phyloP scores from a whole-genome alignment of 1,139 yeast genomes.

The Pichiaceae sp. region DNA sequence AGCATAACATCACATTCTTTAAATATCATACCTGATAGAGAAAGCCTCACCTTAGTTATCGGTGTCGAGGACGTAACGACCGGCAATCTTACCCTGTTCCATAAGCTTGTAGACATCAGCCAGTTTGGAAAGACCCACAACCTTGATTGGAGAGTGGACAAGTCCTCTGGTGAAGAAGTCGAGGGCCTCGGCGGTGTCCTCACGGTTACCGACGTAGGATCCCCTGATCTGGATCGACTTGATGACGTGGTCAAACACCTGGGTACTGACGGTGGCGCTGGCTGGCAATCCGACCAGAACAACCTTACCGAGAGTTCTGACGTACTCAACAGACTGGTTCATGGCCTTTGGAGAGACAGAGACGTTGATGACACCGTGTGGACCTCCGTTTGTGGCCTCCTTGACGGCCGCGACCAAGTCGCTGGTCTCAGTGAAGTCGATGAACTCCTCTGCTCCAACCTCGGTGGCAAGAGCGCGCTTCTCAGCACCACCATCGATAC shows the following conservation, averaged over 20 bases:
- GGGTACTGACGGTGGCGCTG: conserved; percentile 53
- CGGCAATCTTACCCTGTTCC: conserved; percentile 63
- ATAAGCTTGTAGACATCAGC: conserved; percentile 55
- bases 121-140: conserved; percentile 60
- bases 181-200: conserved; percentile 68
- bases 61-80: conserved; percentile 72
- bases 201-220: conserved; percentile 75
- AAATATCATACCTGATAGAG: neutral
- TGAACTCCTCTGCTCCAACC: conserved; percentile 61
- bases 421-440: conserved; percentile 54
- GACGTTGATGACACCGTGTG: conserved; percentile 68
- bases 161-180: conserved; percentile 67
- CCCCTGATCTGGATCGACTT: conserved; percentile 59
- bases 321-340: conserved; percentile 54
- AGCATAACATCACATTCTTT: neutral
- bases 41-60: conserved; percentile 40
- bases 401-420: conserved; percentile 49
- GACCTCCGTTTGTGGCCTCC: conserved; percentile 59
- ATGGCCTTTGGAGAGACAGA: conserved; percentile 65
- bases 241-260: conserved; percentile 59
- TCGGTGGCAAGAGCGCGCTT: conserved; percentile 47
- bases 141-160: conserved; percentile 59
- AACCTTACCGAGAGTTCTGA: conserved; percentile 60
- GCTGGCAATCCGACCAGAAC: conserved; percentile 73
- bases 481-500: conserved; percentile 68